Conservation (phyloP, 2,329 filamentous ascomycete genomes). For the Trichoderma citrinoviride region DNA sequence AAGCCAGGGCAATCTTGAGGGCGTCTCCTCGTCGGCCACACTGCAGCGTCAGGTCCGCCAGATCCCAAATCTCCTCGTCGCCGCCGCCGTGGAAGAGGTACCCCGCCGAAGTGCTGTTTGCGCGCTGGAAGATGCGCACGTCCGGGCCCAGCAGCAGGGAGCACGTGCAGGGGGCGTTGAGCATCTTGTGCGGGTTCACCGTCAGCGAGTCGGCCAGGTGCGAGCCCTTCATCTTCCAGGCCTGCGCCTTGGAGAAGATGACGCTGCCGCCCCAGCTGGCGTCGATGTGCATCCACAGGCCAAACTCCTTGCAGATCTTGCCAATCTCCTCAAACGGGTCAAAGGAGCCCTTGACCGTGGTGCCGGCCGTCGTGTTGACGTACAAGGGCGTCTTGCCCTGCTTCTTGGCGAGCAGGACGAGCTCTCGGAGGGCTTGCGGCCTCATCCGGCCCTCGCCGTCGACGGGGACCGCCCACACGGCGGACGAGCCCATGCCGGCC, state of each 20-base stretch:
- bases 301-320: constrained; percentile 65
- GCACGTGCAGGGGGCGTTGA: constrained; percentile 86
- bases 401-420: constrained; percentile 59
- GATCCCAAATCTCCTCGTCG: constrained; percentile 70
- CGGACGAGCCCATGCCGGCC: constrained; percentile 73
- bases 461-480: constrained; percentile 72
- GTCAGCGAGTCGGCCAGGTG: constrained; percentile 78
- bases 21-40: constrained; percentile 84
- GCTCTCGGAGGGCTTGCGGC: constrained; percentile 59
- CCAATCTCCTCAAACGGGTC: constrained; percentile 74
- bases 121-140: constrained; percentile 70
- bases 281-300: constrained; percentile 91
- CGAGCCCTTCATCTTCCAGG: constrained; percentile 63
- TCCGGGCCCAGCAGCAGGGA: constrained; percentile 82
- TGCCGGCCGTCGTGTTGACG: constrained; percentile 93
- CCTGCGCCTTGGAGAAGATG: constrained; percentile 68
- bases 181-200: constrained; percentile 96
- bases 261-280: constrained; percentile 86
- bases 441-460: constrained; percentile 72
- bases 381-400: constrained; percentile 83
- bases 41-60: constrained; percentile 90
- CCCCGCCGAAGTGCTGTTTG: constrained; percentile 82
- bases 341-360: constrained; percentile 86
- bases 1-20: constrained; percentile 82
- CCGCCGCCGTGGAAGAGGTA: constrained; percentile 72